Percentiles rank a stretch among this genome's conserved stretches.
Conservation (phyloP, 83 land plant genomes). For the Picea abies region DNA sequence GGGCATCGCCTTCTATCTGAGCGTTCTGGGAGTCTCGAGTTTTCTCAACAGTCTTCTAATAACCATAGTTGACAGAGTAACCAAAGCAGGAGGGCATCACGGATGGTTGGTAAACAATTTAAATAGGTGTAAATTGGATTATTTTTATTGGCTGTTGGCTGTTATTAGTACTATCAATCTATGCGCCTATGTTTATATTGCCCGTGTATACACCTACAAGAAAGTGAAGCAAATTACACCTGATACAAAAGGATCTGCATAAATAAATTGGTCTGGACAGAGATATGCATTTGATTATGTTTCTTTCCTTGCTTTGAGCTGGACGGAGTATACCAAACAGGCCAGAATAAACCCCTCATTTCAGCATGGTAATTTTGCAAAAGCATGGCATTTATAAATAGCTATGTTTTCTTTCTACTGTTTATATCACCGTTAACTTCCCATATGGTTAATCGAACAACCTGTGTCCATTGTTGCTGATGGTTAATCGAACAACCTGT, state of each 20-base stretch:
- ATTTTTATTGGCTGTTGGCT: slow-evolving; percentile 51
- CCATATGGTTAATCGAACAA: too few species aligned
- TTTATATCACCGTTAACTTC: too few species aligned
- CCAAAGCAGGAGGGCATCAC: background rate
- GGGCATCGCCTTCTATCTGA: slow-evolving; percentile 72
- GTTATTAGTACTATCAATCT: slow-evolving; percentile 28
- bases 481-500: too few species aligned
- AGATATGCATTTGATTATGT: too few species aligned
- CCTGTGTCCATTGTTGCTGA: too few species aligned
- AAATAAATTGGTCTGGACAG: too few species aligned
- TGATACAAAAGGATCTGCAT: background rate
- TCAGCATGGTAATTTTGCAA: too few species aligned
- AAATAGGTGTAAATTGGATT: slow-evolving; percentile 42
- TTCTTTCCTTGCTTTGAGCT: too few species aligned
- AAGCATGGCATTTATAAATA: too few species aligned
- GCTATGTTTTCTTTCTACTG: too few species aligned
- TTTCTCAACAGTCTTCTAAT: slow-evolving; percentile 49
- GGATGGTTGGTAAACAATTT: slow-evolving; percentile 46
- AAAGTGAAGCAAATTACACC: background rate
- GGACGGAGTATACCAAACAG: too few species aligned
- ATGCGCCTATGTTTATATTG: slow-evolving; percentile 15
- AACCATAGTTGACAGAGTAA: slow-evolving; percentile 29
- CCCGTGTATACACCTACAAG: slow-evolving; percentile 18
- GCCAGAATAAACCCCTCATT: too few species aligned
- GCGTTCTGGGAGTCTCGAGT: slow-evolving; percentile 44